Evolutionary conservation across 1,284 basidiomycete species (phyloP), one percentile per base, ranked within the genome.

Genomic region (Irpex rosettiformis): DNA sequence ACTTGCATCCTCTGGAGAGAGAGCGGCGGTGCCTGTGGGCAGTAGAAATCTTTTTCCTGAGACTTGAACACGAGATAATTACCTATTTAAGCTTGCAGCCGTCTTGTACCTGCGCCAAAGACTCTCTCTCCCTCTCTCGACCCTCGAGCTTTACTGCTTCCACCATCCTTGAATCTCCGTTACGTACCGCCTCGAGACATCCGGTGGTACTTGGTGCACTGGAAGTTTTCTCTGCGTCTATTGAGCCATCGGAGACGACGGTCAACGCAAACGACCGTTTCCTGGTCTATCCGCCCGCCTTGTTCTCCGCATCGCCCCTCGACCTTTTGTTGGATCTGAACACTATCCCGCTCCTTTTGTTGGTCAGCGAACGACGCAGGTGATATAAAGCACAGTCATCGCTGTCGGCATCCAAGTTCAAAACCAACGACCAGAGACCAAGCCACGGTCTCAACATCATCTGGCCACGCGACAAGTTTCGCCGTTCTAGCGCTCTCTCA

Each of bases 401-500:
- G 18, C 16, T 29, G 48, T 13, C 21, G 18, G 24, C 48, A 51
- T 13, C 33, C 48, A 51, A 51, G 7, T 45, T 18, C 43, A 45
- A 7, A n/a, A 8, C 43, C 10, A 18, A 45, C 16, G 11, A 8
- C 18, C 13, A 6, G 24, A 18, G 48, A 11, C 13, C 24, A 22
- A 37, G 33, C 33, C 33, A 37, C 33, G 33, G 33, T 37, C 33
- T 37, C 33, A 37, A 16, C 33, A 37, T 37, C 33, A 37, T 16
- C 33, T 37, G 33, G 33, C 48, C 48, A 51, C 48, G 48, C 18
- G 48, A 51, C 48, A 28, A 27, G 48, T 51, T 61, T 58, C 56
- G 54, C 56, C 28, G 22, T 55, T n/a, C 48, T 52, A 58, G 60
- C 58, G 57, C 57, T 40, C 54, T 55, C 21, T 51, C 48, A 51